Evolutionary conservation across 2,329 filamentous ascomycete species (phyloP), one percentile per base, ranked within the genome.

Genomic region (Aspergillus sp.): DNA sequence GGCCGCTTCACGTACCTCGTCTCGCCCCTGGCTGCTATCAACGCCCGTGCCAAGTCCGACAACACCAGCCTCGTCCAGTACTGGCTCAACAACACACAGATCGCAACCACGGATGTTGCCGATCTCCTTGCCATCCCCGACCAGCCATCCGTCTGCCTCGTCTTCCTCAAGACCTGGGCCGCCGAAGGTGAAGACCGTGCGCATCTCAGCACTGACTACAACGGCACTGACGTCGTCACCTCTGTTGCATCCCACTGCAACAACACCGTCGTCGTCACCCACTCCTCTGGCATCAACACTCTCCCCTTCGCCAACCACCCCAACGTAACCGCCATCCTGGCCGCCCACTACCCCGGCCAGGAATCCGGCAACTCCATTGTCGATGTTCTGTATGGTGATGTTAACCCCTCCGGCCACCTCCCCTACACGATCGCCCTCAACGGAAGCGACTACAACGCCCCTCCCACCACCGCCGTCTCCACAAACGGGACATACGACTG

Each of bases 211-310:
- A 28, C 91, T 62, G 88, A 86, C 60, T 95, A 95, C 75, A 80
- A 83, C 55, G 92, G 93, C 55, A 91, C 91, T 71, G 96, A 96
- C 76, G 82, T 97, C 19, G 94, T 92, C 0, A 81, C 88, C 76
- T 91, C 89, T 52, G 90, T 96, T 7, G 88, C 91, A 0, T 82
- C 87, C 6, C 71, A 85, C 57, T 92, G 89, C 81, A 86, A 87
- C 77, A 95, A 96, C 83, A 95, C 91, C 13, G 89, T 96, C 63
- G 91, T 97, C 19, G 86, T 96, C 59, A 89, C 96, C 55, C 92
- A 97, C 79, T 91, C 90, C 0, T 85, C 88, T 4, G 93, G 93
- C 0, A 61, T 65, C 41, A 89, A 93, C 1, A 77, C 96, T 7
- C 62, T 67, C 23, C 62, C 63, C 17, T 94, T 88, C 83, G 88